Percentiles rank a stretch among this genome's conserved stretches.
These are phyloP conservation scores for Pterothamnion heteromorphum DNA, from an alignment of 31 red algal species.

Conservation along the genomic window DNA sequence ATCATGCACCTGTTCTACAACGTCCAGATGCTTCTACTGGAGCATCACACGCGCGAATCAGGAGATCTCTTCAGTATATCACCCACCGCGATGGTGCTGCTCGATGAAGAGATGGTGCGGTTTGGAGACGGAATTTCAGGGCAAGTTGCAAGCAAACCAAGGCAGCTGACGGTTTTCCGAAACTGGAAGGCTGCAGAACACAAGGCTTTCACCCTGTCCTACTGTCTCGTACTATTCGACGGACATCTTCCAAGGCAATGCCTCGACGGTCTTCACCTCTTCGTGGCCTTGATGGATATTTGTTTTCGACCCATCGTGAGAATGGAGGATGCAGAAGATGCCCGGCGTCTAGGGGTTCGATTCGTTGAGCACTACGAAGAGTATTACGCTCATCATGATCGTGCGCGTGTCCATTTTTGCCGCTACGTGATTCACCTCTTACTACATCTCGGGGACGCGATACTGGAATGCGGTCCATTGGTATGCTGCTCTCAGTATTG, in stretches of 20 bases:
- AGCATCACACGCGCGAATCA: too few species aligned
- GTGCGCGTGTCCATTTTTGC: not conserved
- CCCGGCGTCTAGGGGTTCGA: not conserved
- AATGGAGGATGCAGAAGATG: not conserved
- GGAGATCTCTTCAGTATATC: too few species aligned
- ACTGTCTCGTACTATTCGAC: not conserved
- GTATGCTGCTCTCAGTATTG: conserved; percentile 1
- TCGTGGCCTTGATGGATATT: not conserved
- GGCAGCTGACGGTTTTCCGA: not conserved
- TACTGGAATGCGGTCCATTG: not conserved
- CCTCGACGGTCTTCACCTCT: not conserved
- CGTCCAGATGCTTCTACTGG: too few species aligned
- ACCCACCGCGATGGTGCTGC: too few species aligned
- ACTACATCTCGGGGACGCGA: not conserved
- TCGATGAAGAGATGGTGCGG: not conserved
- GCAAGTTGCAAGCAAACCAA: not conserved
- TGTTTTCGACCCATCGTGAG: not conserved
- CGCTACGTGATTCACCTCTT: not conserved
- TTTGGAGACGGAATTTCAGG: not conserved
- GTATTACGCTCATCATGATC: not conserved
- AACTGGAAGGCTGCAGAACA: conserved; percentile 10
- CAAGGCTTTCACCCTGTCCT: not conserved
- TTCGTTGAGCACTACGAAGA: not conserved
- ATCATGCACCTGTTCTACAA: conserved; percentile 31
- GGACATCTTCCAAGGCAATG: not conserved